Percentiles rank a stretch among this genome's conserved stretches.
Conservation (phyloP, 257 asterid genomes). For the Avicennia marina region DNA sequence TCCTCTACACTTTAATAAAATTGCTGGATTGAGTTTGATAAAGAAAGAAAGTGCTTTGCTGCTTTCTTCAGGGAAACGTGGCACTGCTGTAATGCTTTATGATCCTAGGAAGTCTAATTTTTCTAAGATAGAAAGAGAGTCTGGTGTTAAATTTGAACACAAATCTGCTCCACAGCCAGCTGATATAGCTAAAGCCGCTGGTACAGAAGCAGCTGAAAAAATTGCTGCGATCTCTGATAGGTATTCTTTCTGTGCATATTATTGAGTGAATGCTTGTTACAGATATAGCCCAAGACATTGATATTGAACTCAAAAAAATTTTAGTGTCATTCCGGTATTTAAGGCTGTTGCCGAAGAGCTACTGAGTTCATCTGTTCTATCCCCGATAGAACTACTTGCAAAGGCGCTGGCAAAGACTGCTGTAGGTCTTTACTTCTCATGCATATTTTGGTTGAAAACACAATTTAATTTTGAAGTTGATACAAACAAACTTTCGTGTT, state of each 20-base stretch:
- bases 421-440: constrained; percentile 55
- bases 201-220: constrained; percentile 68
- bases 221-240: constrained; percentile 69
- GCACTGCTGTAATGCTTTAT: constrained; percentile 92
- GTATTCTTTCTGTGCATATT: constrained; percentile 23
- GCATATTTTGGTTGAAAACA: neutral
- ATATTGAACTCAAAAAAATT: constrained; percentile 8
- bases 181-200: constrained; percentile 88
- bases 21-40: constrained; percentile 5
- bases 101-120: constrained; percentile 85
- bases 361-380: constrained; percentile 47
- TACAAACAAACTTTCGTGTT: neutral
- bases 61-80: constrained; percentile 61
- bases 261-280: no score
- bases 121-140: constrained; percentile 85
- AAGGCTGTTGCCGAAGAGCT: constrained; percentile 89
- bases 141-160: constrained; percentile 90
- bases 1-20: neutral
- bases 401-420: constrained; percentile 96
- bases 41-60: constrained; percentile 9
- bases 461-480: neutral
- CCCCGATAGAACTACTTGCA: constrained; percentile 76
- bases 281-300: neutral
- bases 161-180: constrained; percentile 96
- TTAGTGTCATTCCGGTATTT: constrained; percentile 85